Percentiles rank a stretch among this genome's conserved stretches.
Conservation (phyloP, 2,329 filamentous ascomycete genomes). For the Cordyceps militaris region DNA sequence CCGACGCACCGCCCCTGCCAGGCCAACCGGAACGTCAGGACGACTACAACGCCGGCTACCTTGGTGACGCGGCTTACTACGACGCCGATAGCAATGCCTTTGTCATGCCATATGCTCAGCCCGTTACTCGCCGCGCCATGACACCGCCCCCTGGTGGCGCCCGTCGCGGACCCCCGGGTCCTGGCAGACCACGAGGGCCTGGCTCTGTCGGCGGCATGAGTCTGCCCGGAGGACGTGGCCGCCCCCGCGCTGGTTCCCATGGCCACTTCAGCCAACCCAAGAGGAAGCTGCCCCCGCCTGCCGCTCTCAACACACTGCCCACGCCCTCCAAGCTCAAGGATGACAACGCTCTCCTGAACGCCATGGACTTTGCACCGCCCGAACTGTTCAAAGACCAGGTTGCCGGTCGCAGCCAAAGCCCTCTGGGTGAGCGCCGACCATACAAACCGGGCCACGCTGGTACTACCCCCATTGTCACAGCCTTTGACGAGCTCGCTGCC, state of each 20-base stretch:
- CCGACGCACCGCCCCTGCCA: slow-evolving; percentile 36
- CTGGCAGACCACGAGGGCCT: slow-evolving; percentile 32
- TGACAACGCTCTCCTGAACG: slow-evolving; percentile 59
- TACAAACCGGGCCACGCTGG: slow-evolving; percentile 68
- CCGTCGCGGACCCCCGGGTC: slow-evolving; percentile 43
- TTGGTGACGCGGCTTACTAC: slow-evolving; percentile 60
- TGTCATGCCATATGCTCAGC: slow-evolving; percentile 77
- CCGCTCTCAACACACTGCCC: slow-evolving; percentile 67
- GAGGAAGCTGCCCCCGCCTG: slow-evolving; percentile 59
- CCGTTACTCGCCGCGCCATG: slow-evolving; percentile 85
- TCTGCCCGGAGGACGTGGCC: slow-evolving; percentile 37
- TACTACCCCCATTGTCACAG: slow-evolving; percentile 70
- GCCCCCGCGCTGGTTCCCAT: slow-evolving; percentile 45
- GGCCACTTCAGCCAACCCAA: slow-evolving; percentile 37
- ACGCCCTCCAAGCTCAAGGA: slow-evolving; percentile 81
- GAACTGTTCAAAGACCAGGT: slow-evolving; percentile 57
- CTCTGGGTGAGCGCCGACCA: slow-evolving; percentile 56
- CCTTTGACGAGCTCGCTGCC: slow-evolving; percentile 78
- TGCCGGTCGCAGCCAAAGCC: slow-evolving; percentile 61
- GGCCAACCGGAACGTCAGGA: slow-evolving; percentile 53
- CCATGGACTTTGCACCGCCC: slow-evolving; percentile 84
- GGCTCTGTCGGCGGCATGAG: slow-evolving; percentile 18
- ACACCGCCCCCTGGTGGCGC: slow-evolving; percentile 71
- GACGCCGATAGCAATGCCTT: slow-evolving; percentile 64
- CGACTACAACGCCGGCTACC: slow-evolving; percentile 65